A percentile compares a stretch with the other conserved stretches of the same genome.
Evolutionary conservation across 768 basidiomycete genomes (phyloP).

Genomic region (Suillus lakei): DNA sequence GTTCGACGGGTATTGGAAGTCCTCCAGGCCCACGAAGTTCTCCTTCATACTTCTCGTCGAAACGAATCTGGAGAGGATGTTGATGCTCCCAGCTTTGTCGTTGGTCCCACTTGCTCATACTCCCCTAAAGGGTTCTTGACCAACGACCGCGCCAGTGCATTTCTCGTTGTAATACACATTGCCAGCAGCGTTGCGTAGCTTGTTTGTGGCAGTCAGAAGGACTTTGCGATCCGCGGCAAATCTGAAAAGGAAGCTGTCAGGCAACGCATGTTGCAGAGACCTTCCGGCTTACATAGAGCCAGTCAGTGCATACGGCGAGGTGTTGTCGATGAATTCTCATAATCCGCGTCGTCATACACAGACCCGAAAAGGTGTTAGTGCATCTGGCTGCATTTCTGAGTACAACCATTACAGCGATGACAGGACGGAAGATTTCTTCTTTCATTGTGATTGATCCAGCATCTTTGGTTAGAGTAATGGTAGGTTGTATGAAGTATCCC

Average conservation of each 20-base stretch:
- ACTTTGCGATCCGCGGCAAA: slow-evolving; percentile 85
- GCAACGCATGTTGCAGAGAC: slow-evolving; percentile 16
- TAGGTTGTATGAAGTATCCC: slow-evolving; percentile 94
- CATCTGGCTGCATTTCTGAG: neutral
- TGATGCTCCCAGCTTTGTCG: slow-evolving; percentile 93
- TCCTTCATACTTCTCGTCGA: slow-evolving; percentile 96
- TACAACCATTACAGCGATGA: slow-evolving; percentile 69
- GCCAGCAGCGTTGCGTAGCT: slow-evolving; percentile 88
- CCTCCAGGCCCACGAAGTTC: slow-evolving; percentile 85
- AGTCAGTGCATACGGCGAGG: slow-evolving; percentile 91
- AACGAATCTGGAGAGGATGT: slow-evolving; percentile 80
- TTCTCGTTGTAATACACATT: slow-evolving; percentile 99
- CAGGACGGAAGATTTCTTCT: slow-evolving; percentile 97
- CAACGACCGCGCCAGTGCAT: slow-evolving; percentile 97
- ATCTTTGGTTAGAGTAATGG: slow-evolving; percentile 91
- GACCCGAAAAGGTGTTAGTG: slow-evolving; percentile 49
- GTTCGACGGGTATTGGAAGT: slow-evolving; percentile 89
- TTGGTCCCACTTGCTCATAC: slow-evolving; percentile 93
- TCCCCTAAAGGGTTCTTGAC: slow-evolving; percentile 98
- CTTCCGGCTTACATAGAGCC: slow-evolving; percentile 77
- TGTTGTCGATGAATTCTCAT: slow-evolving; percentile 82
- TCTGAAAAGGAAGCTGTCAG: slow-evolving; percentile 42
- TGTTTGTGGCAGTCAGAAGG: slow-evolving; percentile 78
- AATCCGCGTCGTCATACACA: slow-evolving; percentile 91
- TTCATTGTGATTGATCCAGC: slow-evolving; percentile 87